A percentile compares a stretch with the other conserved stretches of the same genome.
Evolutionary conservation across 2,329 filamentous ascomycete species (phyloP).

Genomic region (Pseudocercospora fuligena): DNA sequence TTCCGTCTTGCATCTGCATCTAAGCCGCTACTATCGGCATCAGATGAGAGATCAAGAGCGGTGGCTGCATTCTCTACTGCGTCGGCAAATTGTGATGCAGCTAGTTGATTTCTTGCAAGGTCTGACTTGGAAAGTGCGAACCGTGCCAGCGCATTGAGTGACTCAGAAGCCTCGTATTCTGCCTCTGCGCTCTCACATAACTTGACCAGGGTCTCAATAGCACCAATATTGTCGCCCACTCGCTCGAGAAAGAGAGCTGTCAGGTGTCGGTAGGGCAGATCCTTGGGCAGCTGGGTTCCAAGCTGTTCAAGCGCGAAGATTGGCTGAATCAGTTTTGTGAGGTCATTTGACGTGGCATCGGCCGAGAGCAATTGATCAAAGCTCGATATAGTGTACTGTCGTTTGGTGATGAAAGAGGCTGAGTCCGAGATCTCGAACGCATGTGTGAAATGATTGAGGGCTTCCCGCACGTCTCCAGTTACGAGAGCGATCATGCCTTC

Average conservation of each 20-base stretch:
- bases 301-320: constrained; percentile 88
- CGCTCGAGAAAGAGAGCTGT: constrained; percentile 82
- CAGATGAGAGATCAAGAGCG: constrained; percentile 76
- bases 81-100: constrained; percentile 65
- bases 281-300: constrained; percentile 69
- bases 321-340: constrained; percentile 74
- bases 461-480: constrained; percentile 75
- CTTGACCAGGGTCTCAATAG: constrained; percentile 66
- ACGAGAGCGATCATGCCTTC: constrained; percentile 85
- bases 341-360: constrained; percentile 55
- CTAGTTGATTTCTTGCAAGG: constrained; percentile 80
- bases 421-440: constrained; percentile 91
- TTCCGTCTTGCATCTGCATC: constrained; percentile 68
- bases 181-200: constrained; percentile 75
- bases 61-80: constrained; percentile 82
- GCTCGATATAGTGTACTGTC: constrained; percentile 77
- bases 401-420: constrained; percentile 72
- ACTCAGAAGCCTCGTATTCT: constrained; percentile 85
- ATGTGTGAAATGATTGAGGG: constrained; percentile 84
- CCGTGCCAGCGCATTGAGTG: constrained; percentile 69
- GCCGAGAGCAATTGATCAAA: constrained; percentile 79
- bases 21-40: constrained; percentile 68
- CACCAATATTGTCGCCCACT: constrained; percentile 68
- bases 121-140: constrained; percentile 88
- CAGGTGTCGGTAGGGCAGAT: constrained; percentile 76